Conservation (phyloP, 2,329 filamentous ascomycete genomes). For the Cadophora luteo-olivacea region DNA sequence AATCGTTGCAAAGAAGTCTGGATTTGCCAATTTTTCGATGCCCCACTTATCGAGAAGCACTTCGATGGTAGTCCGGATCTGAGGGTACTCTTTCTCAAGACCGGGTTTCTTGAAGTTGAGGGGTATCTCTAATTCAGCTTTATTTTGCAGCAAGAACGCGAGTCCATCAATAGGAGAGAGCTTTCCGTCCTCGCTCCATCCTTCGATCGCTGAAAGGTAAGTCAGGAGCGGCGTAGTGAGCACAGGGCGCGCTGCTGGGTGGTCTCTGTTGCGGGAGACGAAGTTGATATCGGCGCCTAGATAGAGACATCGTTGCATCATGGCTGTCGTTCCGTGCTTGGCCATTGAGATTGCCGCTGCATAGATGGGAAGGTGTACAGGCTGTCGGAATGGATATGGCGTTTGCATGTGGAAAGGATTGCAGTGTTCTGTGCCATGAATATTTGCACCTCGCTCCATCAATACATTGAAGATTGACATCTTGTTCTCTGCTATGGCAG, state of each 20-base stretch:
- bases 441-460: not conserved
- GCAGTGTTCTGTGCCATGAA: not conserved
- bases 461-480: conserved; percentile 3
- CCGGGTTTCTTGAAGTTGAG: not conserved
- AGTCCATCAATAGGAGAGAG: not conserved
- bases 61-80: not conserved
- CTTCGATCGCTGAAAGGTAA: not conserved
- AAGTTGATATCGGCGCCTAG: not conserved
- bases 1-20: not conserved
- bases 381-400: not conserved
- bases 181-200: not conserved
- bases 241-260: not conserved
- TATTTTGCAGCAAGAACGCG: not conserved
- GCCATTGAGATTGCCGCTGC: conserved; percentile 6
- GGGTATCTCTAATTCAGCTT: not conserved
- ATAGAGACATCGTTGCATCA: conserved; percentile 1
- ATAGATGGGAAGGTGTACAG: not conserved
- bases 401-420: conserved; percentile 1
- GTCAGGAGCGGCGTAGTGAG: not conserved
- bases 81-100: not conserved
- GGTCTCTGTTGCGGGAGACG: not conserved
- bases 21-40: not conserved
- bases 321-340: not conserved
- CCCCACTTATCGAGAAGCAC: conserved; percentile 10
- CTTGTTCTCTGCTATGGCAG: not conserved